Evolutionary conservation across 805 yeast genomes (phyloP).

Genomic region (Phaffomyces antillensis): DNA sequence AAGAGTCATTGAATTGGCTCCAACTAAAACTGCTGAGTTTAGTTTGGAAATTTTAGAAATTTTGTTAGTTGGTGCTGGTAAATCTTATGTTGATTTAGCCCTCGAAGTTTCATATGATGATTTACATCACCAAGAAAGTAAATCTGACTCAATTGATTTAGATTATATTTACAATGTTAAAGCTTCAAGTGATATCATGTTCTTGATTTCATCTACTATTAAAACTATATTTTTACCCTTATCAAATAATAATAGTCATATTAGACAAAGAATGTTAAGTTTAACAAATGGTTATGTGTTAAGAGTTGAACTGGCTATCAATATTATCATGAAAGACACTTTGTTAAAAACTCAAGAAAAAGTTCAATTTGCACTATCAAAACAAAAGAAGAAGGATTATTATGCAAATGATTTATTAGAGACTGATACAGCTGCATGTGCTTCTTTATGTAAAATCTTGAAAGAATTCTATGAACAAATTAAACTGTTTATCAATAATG

Average conservation of each 20-base stretch:
- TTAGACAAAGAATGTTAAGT: slow-evolving; percentile 52
- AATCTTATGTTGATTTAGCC: slow-evolving; percentile 65
- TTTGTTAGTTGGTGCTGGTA: slow-evolving; percentile 62
- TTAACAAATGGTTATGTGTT: slow-evolving; percentile 55
- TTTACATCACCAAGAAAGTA: slow-evolving; percentile 31
- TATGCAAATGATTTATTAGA: slow-evolving; percentile 35
- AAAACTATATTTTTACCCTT: slow-evolving; percentile 73
- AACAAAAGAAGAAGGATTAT: slow-evolving; percentile 74
- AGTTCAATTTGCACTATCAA: slow-evolving; percentile 43
- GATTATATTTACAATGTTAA: slow-evolving; percentile 43
- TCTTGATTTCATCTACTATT: slow-evolving; percentile 61
- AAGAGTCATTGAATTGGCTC: slow-evolving; percentile 66
- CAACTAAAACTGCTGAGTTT: slow-evolving; percentile 50
- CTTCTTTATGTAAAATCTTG: slow-evolving; percentile 49
- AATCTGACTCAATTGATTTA: slow-evolving; percentile 32
- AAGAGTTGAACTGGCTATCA: slow-evolving; percentile 58
- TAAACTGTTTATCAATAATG: slow-evolving; percentile 30
- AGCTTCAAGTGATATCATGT: slow-evolving; percentile 51
- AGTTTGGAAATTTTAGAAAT: slow-evolving; percentile 63
- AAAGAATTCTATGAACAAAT: slow-evolving; percentile 34
- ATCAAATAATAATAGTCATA: slow-evolving; percentile 49
- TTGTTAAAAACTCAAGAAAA: slow-evolving; percentile 45
- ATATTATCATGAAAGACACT: slow-evolving; percentile 54
- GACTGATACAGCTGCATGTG: slow-evolving; percentile 69
- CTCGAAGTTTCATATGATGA: slow-evolving; percentile 59